Percentiles rank a stretch among this genome's conserved stretches.
These are phyloP conservation scores for Blastobotrys capitulatus DNA, from an alignment of 1,139 yeast genomes.

Conservation along the genomic window DNA sequence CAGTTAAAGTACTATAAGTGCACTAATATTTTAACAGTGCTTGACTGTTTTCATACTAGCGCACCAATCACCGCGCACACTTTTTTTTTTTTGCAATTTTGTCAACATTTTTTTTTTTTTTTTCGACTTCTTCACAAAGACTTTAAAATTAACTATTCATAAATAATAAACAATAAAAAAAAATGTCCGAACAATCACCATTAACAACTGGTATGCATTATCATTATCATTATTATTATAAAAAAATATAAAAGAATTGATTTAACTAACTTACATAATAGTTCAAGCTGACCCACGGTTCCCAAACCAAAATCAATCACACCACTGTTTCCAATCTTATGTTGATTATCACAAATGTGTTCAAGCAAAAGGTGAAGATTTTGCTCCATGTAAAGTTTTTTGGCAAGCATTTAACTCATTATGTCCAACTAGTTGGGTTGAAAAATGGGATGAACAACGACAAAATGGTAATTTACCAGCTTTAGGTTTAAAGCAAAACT, in stretches of 20 bases:
- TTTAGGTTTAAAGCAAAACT: background rate
- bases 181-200: conserved; percentile 18
- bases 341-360: conserved; percentile 98
- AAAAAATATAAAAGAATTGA: background rate
- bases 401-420: conserved; percentile 84
- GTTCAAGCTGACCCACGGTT: conserved; percentile 24
- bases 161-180: too few species aligned
- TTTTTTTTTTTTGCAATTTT: background rate
- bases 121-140: background rate
- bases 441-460: conserved; percentile 96
- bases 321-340: conserved; percentile 97
- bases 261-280: conserved; percentile 1
- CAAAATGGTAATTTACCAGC: conserved; percentile 65
- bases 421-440: conserved; percentile 92
- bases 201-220: conserved; percentile 25
- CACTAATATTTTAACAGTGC: too few species aligned
- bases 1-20: too few species aligned
- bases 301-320: conserved; percentile 96
- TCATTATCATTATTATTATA: too few species aligned
- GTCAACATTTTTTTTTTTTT: background rate
- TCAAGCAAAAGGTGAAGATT: conserved; percentile 95
- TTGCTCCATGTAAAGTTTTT: conserved; percentile 95
- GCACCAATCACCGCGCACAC: background rate
- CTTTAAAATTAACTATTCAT: conserved; percentile 15
- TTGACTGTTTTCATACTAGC: too few species aligned